These are phyloP conservation scores for Coccinonectria pachysandricola DNA, from an alignment of 2,329 filamentous ascomycete species.

Conservation along the genomic window DNA sequence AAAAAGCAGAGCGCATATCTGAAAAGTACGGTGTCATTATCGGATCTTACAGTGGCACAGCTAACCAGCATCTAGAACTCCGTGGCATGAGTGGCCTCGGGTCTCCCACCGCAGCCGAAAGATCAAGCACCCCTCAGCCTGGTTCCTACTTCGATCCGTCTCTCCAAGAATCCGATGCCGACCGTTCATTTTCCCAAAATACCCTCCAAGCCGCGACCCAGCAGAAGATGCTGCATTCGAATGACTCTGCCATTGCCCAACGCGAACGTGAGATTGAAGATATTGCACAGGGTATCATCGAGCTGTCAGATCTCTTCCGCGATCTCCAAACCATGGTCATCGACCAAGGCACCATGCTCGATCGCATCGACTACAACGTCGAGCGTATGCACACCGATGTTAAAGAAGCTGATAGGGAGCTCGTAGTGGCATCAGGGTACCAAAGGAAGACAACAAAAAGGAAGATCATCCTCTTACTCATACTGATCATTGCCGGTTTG, in stretches of 20 bases:
- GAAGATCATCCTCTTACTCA: constrained; percentile 82
- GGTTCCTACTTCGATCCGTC: constrained; percentile 70
- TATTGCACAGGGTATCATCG: constrained; percentile 96
- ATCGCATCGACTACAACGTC: constrained; percentile 96
- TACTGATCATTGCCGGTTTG: constrained; percentile 74
- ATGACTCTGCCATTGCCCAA: constrained; percentile 78
- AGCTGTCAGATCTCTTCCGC: constrained; percentile 91
- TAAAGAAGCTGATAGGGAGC: constrained; percentile 84
- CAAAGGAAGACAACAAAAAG: constrained; percentile 82
- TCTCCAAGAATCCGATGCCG: constrained; percentile 84
- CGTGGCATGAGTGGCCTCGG: constrained; percentile 57
- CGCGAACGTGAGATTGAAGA: constrained; percentile 95
- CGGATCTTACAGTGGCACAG: constrained; percentile 3
- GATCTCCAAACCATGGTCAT: constrained; percentile 95
- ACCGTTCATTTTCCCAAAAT: constrained; percentile 83
- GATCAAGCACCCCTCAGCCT: constrained; percentile 39
- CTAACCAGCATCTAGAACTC: constrained; percentile 62
- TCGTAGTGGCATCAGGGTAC: constrained; percentile 79
- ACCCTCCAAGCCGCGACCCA: constrained; percentile 72
- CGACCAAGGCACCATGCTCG: constrained; percentile 81
- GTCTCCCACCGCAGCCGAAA: constrained; percentile 39
- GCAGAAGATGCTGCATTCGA: constrained; percentile 56
- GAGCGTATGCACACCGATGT: constrained; percentile 92
- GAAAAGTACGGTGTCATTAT: constrained; percentile 55
- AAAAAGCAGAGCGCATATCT: constrained; percentile 97